Conservation (phyloP, 2,329 filamentous ascomycete species). For the Cladophialophora chaetospira region DNA sequence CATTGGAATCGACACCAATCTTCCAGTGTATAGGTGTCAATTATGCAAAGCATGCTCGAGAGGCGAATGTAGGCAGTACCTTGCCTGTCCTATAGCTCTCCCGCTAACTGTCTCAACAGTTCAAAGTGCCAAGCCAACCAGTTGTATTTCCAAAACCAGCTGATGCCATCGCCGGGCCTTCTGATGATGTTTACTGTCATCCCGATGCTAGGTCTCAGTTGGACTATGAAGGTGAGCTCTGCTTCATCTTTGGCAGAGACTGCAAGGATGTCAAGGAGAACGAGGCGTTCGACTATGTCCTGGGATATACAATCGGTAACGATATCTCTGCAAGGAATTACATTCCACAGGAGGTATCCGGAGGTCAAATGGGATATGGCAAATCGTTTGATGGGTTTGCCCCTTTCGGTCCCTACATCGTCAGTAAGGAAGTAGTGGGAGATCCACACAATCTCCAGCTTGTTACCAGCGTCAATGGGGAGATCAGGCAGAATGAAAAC, state of each 20-base stretch:
- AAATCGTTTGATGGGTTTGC: slow-evolving; percentile 45
- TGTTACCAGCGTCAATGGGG: slow-evolving; percentile 40
- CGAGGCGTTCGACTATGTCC: slow-evolving; percentile 41
- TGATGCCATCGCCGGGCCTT: slow-evolving; percentile 37
- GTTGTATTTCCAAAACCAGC: slow-evolving; percentile 43
- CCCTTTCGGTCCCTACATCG: slow-evolving; percentile 45
- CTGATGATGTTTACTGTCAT: slow-evolving; percentile 33
- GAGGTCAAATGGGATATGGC: slow-evolving; percentile 41
- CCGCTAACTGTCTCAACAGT: not conserved
- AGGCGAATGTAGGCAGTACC: not conserved
- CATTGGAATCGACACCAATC: not conserved
- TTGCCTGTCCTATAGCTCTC: too few relatives aligned
- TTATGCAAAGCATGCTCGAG: slow-evolving; percentile 1
- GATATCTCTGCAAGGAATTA: slow-evolving; percentile 42
- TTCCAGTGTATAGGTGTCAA: slow-evolving; percentile 10
- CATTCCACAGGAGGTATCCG: slow-evolving; percentile 39
- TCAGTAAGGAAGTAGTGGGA: slow-evolving; percentile 40
- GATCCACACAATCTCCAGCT: slow-evolving; percentile 38
- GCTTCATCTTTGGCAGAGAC: slow-evolving; percentile 39
- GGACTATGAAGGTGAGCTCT: slow-evolving; percentile 45
- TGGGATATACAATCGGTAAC: slow-evolving; percentile 43
- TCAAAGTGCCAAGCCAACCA: slow-evolving; percentile 37
- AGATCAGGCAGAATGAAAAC: slow-evolving; percentile 39
- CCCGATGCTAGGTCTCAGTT: slow-evolving; percentile 38
- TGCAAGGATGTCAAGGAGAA: slow-evolving; percentile 38